phyloP scores from a whole-genome alignment of 768 basidiomycete species.

The Hygrophoropsis aurantiaca region DNA sequence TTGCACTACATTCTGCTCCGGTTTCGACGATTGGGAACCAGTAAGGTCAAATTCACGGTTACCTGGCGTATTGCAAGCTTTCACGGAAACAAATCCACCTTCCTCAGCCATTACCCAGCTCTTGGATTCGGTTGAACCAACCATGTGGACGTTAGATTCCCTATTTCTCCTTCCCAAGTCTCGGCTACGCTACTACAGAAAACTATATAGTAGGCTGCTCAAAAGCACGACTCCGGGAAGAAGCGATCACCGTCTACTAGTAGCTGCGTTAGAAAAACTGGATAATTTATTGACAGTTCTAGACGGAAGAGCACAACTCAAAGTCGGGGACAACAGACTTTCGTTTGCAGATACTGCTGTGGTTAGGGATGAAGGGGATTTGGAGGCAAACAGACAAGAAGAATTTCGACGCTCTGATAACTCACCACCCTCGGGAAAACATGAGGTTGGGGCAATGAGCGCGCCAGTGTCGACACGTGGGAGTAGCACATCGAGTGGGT shows the following conservation, averaged over 20 bases:
- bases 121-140: constrained; percentile 32
- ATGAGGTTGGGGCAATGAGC: constrained; percentile 34
- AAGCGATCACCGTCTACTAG: constrained; percentile 81
- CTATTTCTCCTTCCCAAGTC: constrained; percentile 85
- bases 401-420: constrained; percentile 3
- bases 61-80: constrained; percentile 59
- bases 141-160: constrained; percentile 80
- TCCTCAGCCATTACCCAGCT: constrained; percentile 41
- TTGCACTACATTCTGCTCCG: constrained; percentile 63
- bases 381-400: constrained; percentile 1
- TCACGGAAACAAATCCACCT: constrained; percentile 67
- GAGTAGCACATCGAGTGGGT: constrained; percentile 59
- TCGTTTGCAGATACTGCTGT: constrained; percentile 1
- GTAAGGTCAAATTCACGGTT: constrained; percentile 78
- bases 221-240: constrained; percentile 85
- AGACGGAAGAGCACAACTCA: constrained; percentile 54
- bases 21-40: constrained; percentile 84
- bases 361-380: constrained; percentile 1
- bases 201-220: constrained; percentile 80
- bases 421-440: constrained; percentile 20
- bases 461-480: constrained; percentile 52
- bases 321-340: constrained; percentile 9
- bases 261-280: constrained; percentile 78
- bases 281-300: constrained; percentile 69
- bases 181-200: constrained; percentile 89